A percentile compares a stretch with the other conserved stretches of the same genome.
phyloP scores from a whole-genome alignment of 192 early-diverging fungal genomes.

The Phycomyces blakesleeanus region DNA sequence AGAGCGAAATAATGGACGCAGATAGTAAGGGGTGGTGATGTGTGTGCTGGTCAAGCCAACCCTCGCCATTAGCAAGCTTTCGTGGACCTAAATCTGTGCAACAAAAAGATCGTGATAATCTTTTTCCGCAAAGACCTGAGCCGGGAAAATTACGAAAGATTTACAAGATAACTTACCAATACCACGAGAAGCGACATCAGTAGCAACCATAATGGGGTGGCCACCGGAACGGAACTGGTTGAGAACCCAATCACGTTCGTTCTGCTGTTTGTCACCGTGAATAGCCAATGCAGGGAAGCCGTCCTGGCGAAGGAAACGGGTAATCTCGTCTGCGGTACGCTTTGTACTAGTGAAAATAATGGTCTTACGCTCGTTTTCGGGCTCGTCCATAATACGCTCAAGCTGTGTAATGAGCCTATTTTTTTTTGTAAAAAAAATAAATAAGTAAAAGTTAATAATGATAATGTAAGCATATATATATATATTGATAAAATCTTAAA shows the following conservation, averaged over 20 bases:
- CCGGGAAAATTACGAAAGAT: not conserved
- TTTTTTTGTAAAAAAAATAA: too few species aligned
- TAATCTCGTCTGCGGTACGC: conserved; percentile 87
- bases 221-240: conserved; percentile 85
- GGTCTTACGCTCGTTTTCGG: conserved; percentile 74
- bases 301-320: conserved; percentile 81
- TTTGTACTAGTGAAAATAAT: conserved; percentile 95
- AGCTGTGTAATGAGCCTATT: conserved; percentile 72
- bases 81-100: conserved; percentile 5
- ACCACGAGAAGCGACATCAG: conserved; percentile 97
- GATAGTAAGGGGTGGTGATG: not conserved
- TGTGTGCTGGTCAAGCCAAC: not conserved
- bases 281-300: conserved; percentile 92
- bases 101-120: conserved; percentile 1
- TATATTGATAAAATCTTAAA: too few species aligned
- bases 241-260: conserved; percentile 95
- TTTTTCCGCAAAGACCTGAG: conserved; percentile 2
- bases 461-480: not conserved
- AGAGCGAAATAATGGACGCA: not conserved
- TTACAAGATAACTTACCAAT: conserved; percentile 64
- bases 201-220: conserved; percentile 93
- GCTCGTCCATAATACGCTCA: conserved; percentile 78
- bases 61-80: conserved; percentile 4
- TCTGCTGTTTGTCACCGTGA: conserved; percentile 96
- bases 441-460: too few species aligned